Evolutionary conservation across 768 basidiomycete genomes (phyloP), one percentile per base, ranked within the genome.

Genomic region (Termitomyces sp.): DNA sequence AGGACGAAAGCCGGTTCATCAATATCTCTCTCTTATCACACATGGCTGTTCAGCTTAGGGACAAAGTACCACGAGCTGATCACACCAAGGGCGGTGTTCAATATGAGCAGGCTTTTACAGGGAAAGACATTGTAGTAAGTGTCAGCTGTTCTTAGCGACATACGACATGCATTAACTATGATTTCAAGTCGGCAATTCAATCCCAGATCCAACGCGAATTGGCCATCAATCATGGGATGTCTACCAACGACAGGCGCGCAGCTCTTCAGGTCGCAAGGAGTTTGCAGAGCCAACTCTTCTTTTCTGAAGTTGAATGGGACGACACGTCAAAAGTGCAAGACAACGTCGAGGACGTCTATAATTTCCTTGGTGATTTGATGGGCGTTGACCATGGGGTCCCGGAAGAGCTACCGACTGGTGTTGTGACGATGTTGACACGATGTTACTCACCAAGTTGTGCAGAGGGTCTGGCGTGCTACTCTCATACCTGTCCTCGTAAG

Each of bases 251-350:
- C 65, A 81, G 95, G 8, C 83, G 91, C 6, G 87, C 88, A 16
- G 93, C 95, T 4, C 75, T 97, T 31, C 87, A 90, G 68, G 88
- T 96, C 39, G 97, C 94, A 4, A 86, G 93, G 41, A 92, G 91
- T 58, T 78, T 98, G 39, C 95, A 98, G 68, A 88, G 84, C 59
- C 93, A 96, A 69, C 80, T 98, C 5, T 98, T 94, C 79, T 95
- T 97, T 72, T 93, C 93, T 68, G 96, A 98, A 70, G 95, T 98
- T 7, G 95, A 98, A 68, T 96, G 95, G 92, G 93, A 90, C 33
- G 86, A 54, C 39, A 49, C 58, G 87, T 52, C 84, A 87, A 20
- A 78, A 87, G 1, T 97, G 56, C 85, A 89, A 57, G 94, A 95
- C 67, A 87, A 90, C 3, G 90, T 95, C 4, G 94, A 95, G 66